Base-by-base conservation (phyloP, 1,284 basidiomycete genomes). In the Neolentinus lepideus region DNA sequence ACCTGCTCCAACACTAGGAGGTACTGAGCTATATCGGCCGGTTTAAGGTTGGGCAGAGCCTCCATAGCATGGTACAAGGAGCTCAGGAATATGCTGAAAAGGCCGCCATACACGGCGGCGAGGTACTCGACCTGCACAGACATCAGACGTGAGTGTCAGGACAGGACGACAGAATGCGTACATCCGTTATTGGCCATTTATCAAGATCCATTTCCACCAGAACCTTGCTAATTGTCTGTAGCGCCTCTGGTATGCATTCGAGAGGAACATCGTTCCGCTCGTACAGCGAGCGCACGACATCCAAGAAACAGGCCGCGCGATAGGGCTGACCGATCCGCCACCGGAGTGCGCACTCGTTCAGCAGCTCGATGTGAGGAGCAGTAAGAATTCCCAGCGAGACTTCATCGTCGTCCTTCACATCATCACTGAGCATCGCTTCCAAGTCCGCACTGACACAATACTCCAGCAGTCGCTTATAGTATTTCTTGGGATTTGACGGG, bases 301-400 rank as follows among this genome's bases (percentile, higher is more conserved):
- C 90, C 62, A 98, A 72, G 70, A 97, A 96, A 62, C 88, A 88
- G 9, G 87, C 79, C 0, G 82, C 83, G 22, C 91, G 83, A 65
- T 92, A 93, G 2, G 89, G 75, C 54, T 88, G 81, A 8, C 87
- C 81, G 56, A 99, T 85, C 55, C 96, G 78, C 97, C 97, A 98
- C 45, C 92, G 80, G 56, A 88, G 65, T 1, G 93, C 93, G 63
- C 94, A 95, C 65, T 95, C 90, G 54, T 87, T 85, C 58, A 98
- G 82, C 33, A 99, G 74, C 56, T 92, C 88, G 47, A 92, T 77
- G 67, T 98, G 94, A 16, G 79, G 67, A 0, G 81, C 66, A 0
- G 92, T 93, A n/a, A 99, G 73, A 56, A 99, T 98, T 10, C 92
- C 92, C 29, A 99, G 74, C 1, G 94, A 93, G 2, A 99, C 96